Percentiles rank a stretch among this genome's conserved stretches.
phyloP scores from a whole-genome alignment of 768 basidiomycete genomes.

The Collybia sp. region DNA sequence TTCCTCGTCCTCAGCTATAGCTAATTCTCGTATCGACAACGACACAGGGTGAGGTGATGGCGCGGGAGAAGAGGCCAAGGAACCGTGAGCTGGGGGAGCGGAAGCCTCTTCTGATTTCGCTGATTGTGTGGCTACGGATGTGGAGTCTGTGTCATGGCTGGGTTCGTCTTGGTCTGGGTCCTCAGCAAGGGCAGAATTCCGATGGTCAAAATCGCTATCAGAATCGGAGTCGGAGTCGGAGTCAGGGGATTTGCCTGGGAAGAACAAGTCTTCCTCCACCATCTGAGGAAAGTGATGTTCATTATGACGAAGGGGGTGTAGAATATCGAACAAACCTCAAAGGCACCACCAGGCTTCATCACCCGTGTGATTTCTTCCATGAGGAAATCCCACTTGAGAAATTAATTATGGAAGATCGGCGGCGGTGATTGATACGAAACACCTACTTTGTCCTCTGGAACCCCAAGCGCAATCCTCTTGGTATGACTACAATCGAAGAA shows the following conservation, averaged over 20 bases:
- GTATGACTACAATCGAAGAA: conserved; percentile 43
- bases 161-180: background rate
- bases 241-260: conserved; percentile 50
- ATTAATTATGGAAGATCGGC: background rate
- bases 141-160: background rate
- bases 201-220: conserved; percentile 13
- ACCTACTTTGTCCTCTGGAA: conserved; percentile 69
- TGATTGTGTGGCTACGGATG: conserved; percentile 1
- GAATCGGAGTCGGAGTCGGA: conserved; percentile 24
- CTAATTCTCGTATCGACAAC: too few relatives aligned
- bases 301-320: background rate
- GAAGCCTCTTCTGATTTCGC: conserved; percentile 1
- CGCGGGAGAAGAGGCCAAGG: too few relatives aligned
- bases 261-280: conserved; percentile 71
- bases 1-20: too few relatives aligned
- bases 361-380: conserved; percentile 69
- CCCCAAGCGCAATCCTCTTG: conserved; percentile 67
- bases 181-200: conserved; percentile 3
- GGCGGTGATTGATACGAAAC: background rate
- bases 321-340: conserved; percentile 42
- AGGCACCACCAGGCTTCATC: conserved; percentile 69
- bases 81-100: too few relatives aligned
- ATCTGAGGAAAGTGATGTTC: conserved; percentile 31
- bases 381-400: conserved; percentile 56
- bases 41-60: too few relatives aligned